phyloP scores from a whole-genome alignment of 345 rosid species.

The Brassica juncea region DNA sequence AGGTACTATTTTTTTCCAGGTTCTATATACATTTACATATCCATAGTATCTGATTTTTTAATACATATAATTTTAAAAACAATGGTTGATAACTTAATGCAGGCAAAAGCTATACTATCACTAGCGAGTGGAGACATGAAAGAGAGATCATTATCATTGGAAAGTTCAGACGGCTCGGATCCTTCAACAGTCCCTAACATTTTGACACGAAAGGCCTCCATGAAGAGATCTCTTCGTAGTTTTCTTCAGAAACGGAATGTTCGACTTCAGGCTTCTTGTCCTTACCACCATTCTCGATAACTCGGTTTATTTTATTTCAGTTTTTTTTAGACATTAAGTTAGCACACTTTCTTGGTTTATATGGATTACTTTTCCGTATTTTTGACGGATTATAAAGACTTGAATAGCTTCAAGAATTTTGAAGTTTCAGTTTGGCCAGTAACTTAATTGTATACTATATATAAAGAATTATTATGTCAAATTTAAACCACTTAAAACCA shows the following conservation, averaged over 20 bases:
- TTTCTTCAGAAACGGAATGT: conserved; percentile 32
- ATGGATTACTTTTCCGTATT: background rate
- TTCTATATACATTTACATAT: background rate
- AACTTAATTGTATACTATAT: background rate
- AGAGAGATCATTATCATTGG: background rate
- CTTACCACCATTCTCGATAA: conserved; percentile 16
- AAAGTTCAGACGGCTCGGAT: background rate
- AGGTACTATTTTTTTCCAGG: conserved; percentile 10
- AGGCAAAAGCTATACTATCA: conserved; percentile 26
- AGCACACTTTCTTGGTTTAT: background rate
- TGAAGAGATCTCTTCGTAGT: conserved; percentile 31
- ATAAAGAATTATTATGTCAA: background rate
- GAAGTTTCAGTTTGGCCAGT: background rate
- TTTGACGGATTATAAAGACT: background rate
- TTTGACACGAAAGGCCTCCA: conserved; percentile 23
- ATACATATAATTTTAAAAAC: background rate
- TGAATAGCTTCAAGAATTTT: background rate
- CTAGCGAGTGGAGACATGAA: conserved; percentile 17
- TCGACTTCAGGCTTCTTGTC: conserved; percentile 29
- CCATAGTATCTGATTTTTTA: background rate
- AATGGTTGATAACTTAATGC: background rate
- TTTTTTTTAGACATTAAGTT: background rate
- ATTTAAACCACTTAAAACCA: background rate
- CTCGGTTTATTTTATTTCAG: background rate
- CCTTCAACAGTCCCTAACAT: background rate